A percentile compares a stretch with the other conserved stretches of the same genome.
Evolutionary conservation across 2,329 filamentous ascomycete species (phyloP).

Genomic region (Paracorniculantispora psalliotae): DNA sequence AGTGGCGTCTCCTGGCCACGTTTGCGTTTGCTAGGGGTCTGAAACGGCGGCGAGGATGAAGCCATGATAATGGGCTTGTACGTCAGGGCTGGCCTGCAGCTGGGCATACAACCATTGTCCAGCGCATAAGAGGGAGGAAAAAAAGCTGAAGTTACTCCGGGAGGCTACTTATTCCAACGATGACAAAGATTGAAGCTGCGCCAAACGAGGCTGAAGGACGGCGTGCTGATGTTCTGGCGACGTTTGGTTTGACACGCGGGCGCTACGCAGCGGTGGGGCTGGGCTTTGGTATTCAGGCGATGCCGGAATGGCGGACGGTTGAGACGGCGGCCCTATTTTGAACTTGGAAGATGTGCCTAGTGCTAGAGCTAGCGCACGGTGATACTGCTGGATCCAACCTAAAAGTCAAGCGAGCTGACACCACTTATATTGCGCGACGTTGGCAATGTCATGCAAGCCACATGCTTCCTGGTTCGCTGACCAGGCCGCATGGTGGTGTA

Average conservation of each 20-base stretch:
- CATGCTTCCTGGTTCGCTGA: not conserved
- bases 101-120: constrained; percentile 1
- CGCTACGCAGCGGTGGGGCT: constrained; percentile 8
- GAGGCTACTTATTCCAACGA: not conserved
- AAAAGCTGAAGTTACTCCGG: not conserved
- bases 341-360: not conserved
- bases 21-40: constrained; percentile 42
- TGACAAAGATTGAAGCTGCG: not conserved
- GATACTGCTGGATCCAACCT: not conserved
- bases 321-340: not conserved
- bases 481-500: not conserved
- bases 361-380: not conserved
- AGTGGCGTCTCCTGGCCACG: constrained; percentile 32
- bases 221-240: not conserved
- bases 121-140: not conserved
- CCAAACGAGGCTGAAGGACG: not conserved
- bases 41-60: constrained; percentile 9
- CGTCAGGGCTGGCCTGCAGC: not conserved
- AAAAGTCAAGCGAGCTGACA: not conserved
- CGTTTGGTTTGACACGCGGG: constrained; percentile 2
- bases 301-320: not conserved
- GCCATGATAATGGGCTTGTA: constrained; percentile 3
- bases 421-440: not conserved
- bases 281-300: not conserved
- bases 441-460: not conserved